Evolutionary conservation across 1,139 yeast species (phyloP), one percentile per base, ranked within the genome.

Genomic region (Kazachstania sp.): DNA sequence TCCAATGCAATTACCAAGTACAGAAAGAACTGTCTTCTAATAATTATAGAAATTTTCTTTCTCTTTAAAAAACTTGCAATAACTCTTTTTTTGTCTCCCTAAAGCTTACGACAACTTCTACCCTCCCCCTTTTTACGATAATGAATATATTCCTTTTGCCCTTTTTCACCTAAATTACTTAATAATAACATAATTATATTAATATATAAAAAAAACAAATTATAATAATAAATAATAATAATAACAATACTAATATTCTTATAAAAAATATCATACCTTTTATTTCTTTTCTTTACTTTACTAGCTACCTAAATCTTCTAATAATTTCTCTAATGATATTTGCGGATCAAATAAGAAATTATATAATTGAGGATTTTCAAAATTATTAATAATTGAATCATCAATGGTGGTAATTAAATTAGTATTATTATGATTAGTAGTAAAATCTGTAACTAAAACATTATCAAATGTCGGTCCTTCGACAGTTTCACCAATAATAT

Each of bases 1-100:
- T 63, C 63, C n/a, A 54, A 51, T 42, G 59, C 60, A 15, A 53
- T 49, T 57, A 42, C 60, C 60, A 41, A 41, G 51, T 19, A 48
- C 50, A 34, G 60, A 55, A 37, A 50, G 41, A 36, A 45, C 44
- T 2, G 8, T 44, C 7, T 38, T 37, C 12, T 47, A 20, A 38
- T n/a, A n/a, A 18, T n/a, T 30, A 30, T 9, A 30, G 8, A 12
- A 30, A 12, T 9, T n/a, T 9, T 32, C 4, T 13, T 31, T 31
- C 15, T 31, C 15, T 31, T 13, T 11, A 12, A 6, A 7, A n/a
- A n/a, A n/a, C n/a, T n/a, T n/a, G n/a, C n/a, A n/a, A n/a, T n/a
- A n/a, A n/a, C n/a, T n/a, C n/a, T n/a, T n/a, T n/a, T n/a, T n/a
- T n/a, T n/a, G n/a, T n/a, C n/a, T n/a, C n/a, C n/a, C n/a, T 23